Percentiles rank a stretch among this genome's conserved stretches.
Evolutionary conservation across 768 basidiomycete species (phyloP).

Genomic region (Boletus pseudopeckii): DNA sequence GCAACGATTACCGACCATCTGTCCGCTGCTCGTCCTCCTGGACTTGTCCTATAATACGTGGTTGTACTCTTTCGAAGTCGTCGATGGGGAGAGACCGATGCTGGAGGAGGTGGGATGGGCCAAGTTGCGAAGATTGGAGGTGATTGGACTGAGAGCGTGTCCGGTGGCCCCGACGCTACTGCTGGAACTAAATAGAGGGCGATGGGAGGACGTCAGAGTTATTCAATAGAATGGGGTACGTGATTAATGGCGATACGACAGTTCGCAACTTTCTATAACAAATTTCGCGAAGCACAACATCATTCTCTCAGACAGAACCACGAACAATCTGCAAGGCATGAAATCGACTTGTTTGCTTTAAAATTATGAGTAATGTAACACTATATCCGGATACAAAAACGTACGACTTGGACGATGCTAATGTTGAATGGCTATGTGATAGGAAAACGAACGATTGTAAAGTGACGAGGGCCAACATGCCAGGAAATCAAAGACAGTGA

Average conservation of each 20-base stretch:
- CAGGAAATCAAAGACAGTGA: background rate
- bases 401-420: constrained; percentile 17
- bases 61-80: constrained; percentile 22
- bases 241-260: background rate
- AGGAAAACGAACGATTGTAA: constrained; percentile 1
- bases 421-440: constrained; percentile 6
- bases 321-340: background rate
- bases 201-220: constrained; percentile 63
- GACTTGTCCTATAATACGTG: constrained; percentile 68
- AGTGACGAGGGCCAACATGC: background rate
- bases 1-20: constrained; percentile 53
- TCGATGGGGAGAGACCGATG: constrained; percentile 24
- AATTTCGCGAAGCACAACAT: background rate
- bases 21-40: constrained; percentile 59
- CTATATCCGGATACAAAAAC: constrained; percentile 14
- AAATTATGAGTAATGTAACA: constrained; percentile 30
- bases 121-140: constrained; percentile 49
- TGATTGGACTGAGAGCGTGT: constrained; percentile 58
- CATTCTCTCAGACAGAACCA: background rate
- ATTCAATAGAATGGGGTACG: constrained; percentile 32
- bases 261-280: background rate
- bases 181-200: constrained; percentile 49
- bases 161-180: constrained; percentile 41
- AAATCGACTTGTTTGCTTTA: constrained; percentile 9
- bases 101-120: constrained; percentile 57